Evolutionary conservation across 139 green algal genomes (phyloP).

Genomic region (Coccomyxa sp.): DNA sequence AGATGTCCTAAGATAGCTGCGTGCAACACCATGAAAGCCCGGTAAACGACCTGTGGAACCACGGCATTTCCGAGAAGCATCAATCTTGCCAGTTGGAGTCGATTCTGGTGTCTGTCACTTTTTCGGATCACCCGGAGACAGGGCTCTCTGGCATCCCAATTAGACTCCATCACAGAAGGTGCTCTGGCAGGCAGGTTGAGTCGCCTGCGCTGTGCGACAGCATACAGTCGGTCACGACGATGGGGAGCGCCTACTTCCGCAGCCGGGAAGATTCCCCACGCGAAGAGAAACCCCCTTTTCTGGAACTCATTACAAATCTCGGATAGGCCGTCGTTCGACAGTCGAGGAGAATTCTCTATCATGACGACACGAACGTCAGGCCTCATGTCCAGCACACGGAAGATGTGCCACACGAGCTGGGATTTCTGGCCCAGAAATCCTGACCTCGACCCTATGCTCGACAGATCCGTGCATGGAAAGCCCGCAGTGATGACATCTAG

Average conservation of each 20-base stretch:
- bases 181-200: not conserved
- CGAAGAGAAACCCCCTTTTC: slow-evolving; percentile 3
- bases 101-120: not conserved
- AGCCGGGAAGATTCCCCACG: not conserved
- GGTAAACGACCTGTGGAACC: not conserved
- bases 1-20: not conserved
- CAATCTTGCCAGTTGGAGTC: not conserved
- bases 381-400: slow-evolving; percentile 1
- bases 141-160: not conserved
- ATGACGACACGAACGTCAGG: slow-evolving; percentile 4
- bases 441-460: not conserved
- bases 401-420: slow-evolving; percentile 1
- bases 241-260: not conserved
- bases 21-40: not conserved
- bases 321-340: not conserved
- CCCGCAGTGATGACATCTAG: slow-evolving; percentile 1
- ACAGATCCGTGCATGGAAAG: slow-evolving; percentile 2
- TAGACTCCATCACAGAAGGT: not conserved
- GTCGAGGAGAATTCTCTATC: slow-evolving; percentile 2
- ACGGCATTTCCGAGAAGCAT: not conserved
- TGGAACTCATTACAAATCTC: not conserved
- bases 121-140: not conserved
- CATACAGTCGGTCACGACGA: not conserved
- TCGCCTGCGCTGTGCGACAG: not conserved
- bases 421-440: not conserved